Conservation (phyloP, 257 asterid species). For the Solanum chilense region DNA sequence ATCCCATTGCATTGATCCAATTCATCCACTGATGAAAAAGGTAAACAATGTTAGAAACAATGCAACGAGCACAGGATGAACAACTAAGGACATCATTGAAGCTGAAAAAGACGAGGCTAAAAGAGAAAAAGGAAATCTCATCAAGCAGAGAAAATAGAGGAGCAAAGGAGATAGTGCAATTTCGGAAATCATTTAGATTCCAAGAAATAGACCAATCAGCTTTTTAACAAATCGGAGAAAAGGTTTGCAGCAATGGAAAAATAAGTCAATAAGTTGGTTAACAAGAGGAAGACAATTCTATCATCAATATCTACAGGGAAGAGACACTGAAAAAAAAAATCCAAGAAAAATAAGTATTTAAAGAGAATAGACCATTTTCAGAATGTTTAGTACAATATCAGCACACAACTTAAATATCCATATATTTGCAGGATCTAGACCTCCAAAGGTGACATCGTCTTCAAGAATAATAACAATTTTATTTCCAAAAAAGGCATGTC, state of each 20-base stretch:
- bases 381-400: neutral
- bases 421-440: neutral
- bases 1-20: conserved; percentile 73
- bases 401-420: neutral
- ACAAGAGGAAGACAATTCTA: neutral
- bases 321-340: neutral
- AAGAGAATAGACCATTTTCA: neutral
- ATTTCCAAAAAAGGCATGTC: neutral
- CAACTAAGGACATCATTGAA: neutral
- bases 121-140: neutral
- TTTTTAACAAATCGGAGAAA: neutral
- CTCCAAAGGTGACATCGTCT: neutral
- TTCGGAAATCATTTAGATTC: neutral
- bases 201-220: neutral
- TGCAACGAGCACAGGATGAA: neutral
- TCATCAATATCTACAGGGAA: neutral
- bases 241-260: neutral
- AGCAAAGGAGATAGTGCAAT: neutral
- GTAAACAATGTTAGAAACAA: conserved; percentile 8
- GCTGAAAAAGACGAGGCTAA: neutral
- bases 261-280: neutral
- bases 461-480: neutral
- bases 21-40: conserved; percentile 65
- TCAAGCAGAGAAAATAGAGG: neutral
- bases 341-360: neutral